A percentile compares a stretch with the other conserved stretches of the same genome.
phyloP scores from a whole-genome alignment of 495 filamentous ascomycete species.

The Staphylotrichum tortipilum region DNA sequence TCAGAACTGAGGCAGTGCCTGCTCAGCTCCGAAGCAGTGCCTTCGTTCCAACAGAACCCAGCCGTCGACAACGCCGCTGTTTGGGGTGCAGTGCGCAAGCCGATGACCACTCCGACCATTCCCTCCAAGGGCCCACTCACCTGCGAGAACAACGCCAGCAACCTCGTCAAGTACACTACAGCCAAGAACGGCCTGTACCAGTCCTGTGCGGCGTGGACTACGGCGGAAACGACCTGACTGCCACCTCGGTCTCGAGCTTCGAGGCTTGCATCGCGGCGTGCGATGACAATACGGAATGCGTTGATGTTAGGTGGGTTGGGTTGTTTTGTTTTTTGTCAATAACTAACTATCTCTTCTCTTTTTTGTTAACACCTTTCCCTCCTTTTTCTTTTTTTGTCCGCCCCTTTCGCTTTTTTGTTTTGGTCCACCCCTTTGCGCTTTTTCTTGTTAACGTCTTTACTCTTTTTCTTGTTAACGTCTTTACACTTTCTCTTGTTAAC shows the following conservation, averaged over 20 bases:
- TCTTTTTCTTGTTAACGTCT: too few species aligned
- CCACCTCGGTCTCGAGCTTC: not conserved
- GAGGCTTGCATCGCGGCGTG: not conserved
- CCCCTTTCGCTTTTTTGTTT: too few species aligned
- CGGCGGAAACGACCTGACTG: not conserved
- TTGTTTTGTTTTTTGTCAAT: not conserved
- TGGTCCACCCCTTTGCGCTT: too few species aligned
- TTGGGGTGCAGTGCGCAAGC: not conserved
- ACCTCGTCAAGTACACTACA: not conserved
- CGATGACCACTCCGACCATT: not conserved
- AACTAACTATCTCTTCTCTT: not conserved
- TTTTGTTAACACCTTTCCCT: too few species aligned
- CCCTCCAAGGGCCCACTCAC: not conserved
- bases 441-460: too few species aligned
- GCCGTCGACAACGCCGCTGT: not conserved
- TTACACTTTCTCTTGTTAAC: too few species aligned
- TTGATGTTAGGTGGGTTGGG: not conserved
- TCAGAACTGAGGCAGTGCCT: too few species aligned
- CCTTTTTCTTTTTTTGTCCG: too few species aligned
- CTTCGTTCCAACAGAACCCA: too few species aligned
- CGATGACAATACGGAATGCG: not conserved
- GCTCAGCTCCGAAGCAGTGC: too few species aligned
- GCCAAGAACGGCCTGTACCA: not conserved
- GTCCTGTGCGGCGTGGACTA: not conserved
- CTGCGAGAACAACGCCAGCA: slow-evolving; percentile 2